Evolutionary conservation across 306 rosid genomes (phyloP).

Genomic region (Abrus precatorius): DNA sequence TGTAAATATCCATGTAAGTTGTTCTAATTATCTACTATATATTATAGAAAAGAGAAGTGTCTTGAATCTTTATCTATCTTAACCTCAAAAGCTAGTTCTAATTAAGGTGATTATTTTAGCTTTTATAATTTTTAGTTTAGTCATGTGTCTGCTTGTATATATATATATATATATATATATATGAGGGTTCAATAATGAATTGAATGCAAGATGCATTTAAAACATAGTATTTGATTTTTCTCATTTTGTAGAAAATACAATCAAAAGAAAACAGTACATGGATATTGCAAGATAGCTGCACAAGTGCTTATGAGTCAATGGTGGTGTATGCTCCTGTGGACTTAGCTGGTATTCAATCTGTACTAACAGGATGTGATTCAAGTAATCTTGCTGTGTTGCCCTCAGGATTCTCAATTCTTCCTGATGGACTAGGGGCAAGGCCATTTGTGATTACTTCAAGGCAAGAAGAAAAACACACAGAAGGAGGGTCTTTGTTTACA

Average conservation of each 20-base stretch:
- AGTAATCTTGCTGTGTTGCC: conserved; percentile 85
- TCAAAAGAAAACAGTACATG: conserved; percentile 82
- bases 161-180: no score
- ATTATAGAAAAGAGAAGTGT: no score
- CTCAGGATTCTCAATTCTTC: conserved; percentile 90
- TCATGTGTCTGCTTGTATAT: no score
- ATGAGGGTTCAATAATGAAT: conserved; percentile 8
- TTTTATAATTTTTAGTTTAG: no score
- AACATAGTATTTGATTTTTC: conserved; percentile 25
- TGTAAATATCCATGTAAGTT: conserved; percentile 83
- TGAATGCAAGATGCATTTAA: conserved; percentile 14
- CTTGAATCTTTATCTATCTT: no score
- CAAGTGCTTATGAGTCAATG: conserved; percentile 84
- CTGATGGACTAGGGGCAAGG: conserved; percentile 83
- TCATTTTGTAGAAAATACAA: conserved; percentile 64
- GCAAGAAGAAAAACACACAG: conserved; percentile 71
- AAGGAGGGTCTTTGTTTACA: conserved; percentile 90
- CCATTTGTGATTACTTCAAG: conserved; percentile 80
- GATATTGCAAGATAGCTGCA: conserved; percentile 93
- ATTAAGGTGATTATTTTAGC: no score
- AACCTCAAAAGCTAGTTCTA: no score
- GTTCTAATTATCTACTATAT: neutral
- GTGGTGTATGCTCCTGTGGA: conserved; percentile 91
- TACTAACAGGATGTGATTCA: conserved; percentile 90
- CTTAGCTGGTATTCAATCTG: conserved; percentile 79